A percentile compares a stretch with the other conserved stretches of the same genome.
Conservation (phyloP, 495 filamentous ascomycete species). For the Cenococcum geophilum region DNA sequence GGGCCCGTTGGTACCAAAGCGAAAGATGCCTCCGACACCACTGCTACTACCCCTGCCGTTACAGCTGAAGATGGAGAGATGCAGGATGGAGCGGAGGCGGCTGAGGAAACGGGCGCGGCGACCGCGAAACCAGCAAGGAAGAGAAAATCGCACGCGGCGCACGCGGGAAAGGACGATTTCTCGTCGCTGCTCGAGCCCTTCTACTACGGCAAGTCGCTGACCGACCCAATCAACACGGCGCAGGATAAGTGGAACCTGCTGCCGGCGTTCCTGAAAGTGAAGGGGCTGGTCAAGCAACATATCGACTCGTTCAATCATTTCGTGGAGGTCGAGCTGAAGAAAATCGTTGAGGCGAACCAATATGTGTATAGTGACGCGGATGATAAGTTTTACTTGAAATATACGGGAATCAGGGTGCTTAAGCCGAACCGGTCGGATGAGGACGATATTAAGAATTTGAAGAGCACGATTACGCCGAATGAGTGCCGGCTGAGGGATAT, state of each 20-base stretch:
- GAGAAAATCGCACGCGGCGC: conserved; percentile 7
- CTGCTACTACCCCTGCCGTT: background rate
- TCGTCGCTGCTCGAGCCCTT: conserved; percentile 89
- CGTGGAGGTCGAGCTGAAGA: conserved; percentile 87
- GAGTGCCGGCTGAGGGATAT: conserved; percentile 94
- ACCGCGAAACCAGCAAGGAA: conserved; percentile 4
- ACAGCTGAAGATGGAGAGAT: background rate
- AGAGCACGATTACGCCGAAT: conserved; percentile 67
- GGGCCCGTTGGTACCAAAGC: background rate
- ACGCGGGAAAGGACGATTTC: conserved; percentile 43
- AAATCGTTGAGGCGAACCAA: conserved; percentile 86
- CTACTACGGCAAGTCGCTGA: conserved; percentile 89
- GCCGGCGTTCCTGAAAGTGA: conserved; percentile 94
- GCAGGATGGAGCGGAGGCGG: background rate
- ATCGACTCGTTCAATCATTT: conserved; percentile 99
- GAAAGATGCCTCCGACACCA: conserved; percentile 4
- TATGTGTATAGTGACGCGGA: conserved; percentile 83
- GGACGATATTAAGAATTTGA: conserved; percentile 52
- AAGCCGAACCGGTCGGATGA: conserved; percentile 71
- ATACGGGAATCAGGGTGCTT: conserved; percentile 80
- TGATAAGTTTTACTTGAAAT: conserved; percentile 75
- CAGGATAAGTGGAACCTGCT: conserved; percentile 91
- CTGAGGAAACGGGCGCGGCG: background rate
- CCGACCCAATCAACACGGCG: conserved; percentile 89
- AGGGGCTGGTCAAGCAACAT: conserved; percentile 93